Conservation (phyloP, 1,139 yeast genomes). For the Blastobotrys aristatus region DNA sequence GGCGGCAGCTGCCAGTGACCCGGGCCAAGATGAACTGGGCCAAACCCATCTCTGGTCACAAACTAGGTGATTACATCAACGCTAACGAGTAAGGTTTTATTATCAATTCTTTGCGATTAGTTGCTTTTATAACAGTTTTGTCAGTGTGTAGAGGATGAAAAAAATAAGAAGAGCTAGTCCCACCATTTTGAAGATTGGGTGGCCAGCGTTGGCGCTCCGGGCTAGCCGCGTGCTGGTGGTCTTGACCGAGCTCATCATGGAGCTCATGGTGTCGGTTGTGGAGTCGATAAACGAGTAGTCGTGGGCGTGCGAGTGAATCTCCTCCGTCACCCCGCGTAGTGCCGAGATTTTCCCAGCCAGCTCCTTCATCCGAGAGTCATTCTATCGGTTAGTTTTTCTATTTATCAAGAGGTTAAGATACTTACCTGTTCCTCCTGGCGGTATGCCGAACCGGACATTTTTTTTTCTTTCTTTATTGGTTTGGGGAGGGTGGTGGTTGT, state of each 20-base stretch:
- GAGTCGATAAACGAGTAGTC: constrained; percentile 53
- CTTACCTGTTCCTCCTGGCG: constrained; percentile 28
- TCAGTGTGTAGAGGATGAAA: constrained; percentile 62
- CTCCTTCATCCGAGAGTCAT: constrained; percentile 54
- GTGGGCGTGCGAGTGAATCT: constrained; percentile 57
- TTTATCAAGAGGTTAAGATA: neutral
- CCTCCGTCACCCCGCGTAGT: constrained; percentile 57
- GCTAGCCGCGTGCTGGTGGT: constrained; percentile 64
- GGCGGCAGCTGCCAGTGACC: constrained; percentile 90
- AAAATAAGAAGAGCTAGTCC: constrained; percentile 55
- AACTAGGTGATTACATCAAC: neutral
- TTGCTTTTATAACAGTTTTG: constrained; percentile 43
- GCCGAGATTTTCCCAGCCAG: constrained; percentile 58
- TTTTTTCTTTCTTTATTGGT: neutral
- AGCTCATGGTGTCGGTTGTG: constrained; percentile 47
- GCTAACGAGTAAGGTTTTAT: neutral
- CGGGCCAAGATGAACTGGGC: constrained; percentile 95
- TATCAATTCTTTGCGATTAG: neutral
- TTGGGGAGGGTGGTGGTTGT: no score
- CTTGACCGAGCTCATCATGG: constrained; percentile 55
- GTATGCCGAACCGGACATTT: constrained; percentile 25
- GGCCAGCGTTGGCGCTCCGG: constrained; percentile 54
- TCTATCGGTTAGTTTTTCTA: constrained; percentile 34
- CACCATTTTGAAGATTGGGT: constrained; percentile 52
- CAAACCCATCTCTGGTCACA: constrained; percentile 37